Base-by-base conservation (phyloP, 208 protist genomes). In the Leishmania aethiopica region DNA sequence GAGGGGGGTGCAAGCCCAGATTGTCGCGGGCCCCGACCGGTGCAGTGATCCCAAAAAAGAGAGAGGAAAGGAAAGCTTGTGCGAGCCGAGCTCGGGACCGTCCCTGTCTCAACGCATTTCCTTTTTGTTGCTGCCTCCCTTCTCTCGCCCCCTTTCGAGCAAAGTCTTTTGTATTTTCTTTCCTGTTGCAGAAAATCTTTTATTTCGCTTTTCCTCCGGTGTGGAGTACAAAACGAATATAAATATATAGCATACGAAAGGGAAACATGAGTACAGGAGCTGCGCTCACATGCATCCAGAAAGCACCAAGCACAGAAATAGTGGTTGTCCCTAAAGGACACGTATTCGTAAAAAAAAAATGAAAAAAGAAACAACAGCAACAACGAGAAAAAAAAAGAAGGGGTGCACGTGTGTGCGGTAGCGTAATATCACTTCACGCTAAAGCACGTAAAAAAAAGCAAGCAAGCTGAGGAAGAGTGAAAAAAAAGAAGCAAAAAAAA, bases 321-420 rank as follows among this genome's bases (percentile, higher is more conserved):
- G 64, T 2, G 15, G 4, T 22, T 19, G 10, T 25, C 28, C 7
- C 22, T 28, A 3, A 28, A 15, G 37, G 28, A 67, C n/a, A 32
- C 1, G 32, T 1, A 28, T 19, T 67, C 60, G 11, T 17, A 42
- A 25, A 49, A n/a, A 7, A 45, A 67, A 64, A 47, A 66, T 8
- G 40, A n/a, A 57, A 37, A 15, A 25, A 45, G 3, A 10, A 53
- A 25, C 10, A 17, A 37, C 25, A 55, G 19, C 11, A 17, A 53
- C 15, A 37, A 19, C 28, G 74, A 78, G 0, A 72, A 76, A 60
- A 60, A 67, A 62, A 74, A 75, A 76, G 17, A 64, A 76, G 59
- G 60, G 72, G 49, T 51, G 11, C n/a, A 70, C 13, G 55, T 32
- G 67, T 62, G 13, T 19, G 60, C 60, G 8, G 51, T 19, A 19